These are phyloP conservation scores for Cladorrhinum samala DNA, from an alignment of 495 filamentous ascomycete genomes.

Conservation along the genomic window DNA sequence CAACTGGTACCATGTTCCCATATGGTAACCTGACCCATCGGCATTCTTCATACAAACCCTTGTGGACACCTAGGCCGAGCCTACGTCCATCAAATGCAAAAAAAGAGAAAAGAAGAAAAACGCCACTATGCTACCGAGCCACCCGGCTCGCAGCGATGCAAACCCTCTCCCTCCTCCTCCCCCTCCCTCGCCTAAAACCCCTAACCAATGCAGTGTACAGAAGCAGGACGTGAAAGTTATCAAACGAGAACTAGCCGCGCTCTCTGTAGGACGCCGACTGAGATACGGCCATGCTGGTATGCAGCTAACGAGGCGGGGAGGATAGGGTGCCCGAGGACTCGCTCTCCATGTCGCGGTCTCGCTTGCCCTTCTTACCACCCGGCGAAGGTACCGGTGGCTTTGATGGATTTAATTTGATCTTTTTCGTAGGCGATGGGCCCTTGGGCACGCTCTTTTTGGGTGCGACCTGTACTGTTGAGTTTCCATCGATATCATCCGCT, in stretches of 20 bases:
- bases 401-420: conserved; percentile 34
- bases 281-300: neutral
- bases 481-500: conserved; percentile 32
- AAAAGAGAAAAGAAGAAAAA: no score
- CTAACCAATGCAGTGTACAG: conserved; percentile 18
- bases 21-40: neutral
- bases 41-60: neutral
- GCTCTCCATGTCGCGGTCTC: conserved; percentile 40
- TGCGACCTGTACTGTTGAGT: conserved; percentile 36
- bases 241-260: neutral
- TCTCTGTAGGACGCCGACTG: no score
- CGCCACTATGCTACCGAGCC: neutral
- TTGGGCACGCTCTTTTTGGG: conserved; percentile 40
- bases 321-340: conserved; percentile 47
- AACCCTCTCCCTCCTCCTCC: no score
- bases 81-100: neutral
- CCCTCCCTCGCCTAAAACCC: conserved; percentile 10
- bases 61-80: no score
- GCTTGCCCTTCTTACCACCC: conserved; percentile 32
- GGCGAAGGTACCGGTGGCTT: conserved; percentile 35
- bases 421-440: conserved; percentile 39
- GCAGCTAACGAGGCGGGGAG: conserved; percentile 33
- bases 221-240: conserved; percentile 5
- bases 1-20: no score
- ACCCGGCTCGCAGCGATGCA: conserved; percentile 14